Evolutionary conservation across 306 rosid species (phyloP).

Genomic region (Psophocarpus tetragonolobus): DNA sequence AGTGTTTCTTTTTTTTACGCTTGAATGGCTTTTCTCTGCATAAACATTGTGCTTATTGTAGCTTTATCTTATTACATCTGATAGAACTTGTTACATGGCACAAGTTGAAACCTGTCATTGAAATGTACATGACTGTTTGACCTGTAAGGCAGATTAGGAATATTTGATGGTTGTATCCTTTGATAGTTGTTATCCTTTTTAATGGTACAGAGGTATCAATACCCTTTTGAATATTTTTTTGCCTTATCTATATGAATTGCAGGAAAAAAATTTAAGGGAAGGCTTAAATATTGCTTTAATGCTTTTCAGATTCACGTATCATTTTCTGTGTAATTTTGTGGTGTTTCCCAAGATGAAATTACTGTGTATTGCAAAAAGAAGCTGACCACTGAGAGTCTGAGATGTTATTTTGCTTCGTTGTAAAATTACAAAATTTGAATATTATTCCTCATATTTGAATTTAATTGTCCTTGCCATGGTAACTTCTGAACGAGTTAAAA

Average conservation of each 20-base stretch:
- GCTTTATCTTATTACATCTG: neutral
- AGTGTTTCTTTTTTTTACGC: neutral
- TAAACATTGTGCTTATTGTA: neutral
- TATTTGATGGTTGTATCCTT: too few relatives aligned
- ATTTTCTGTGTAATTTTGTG: neutral
- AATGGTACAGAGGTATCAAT: neutral
- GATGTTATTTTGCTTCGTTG: too few relatives aligned
- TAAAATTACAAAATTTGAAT: neutral
- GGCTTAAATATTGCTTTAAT: neutral
- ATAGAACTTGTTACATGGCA: neutral
- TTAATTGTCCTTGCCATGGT: neutral
- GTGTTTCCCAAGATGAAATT: neutral
- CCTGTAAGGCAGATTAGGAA: neutral
- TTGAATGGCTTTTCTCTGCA: neutral
- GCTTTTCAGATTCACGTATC: neutral
- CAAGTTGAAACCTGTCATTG: neutral
- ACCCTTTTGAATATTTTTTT: neutral
- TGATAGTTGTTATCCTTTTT: neutral
- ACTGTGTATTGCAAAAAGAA: neutral
- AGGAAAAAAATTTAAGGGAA: neutral
- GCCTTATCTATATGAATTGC: neutral
- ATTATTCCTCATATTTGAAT: neutral
- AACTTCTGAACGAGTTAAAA: neutral
- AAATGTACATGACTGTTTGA: neutral
- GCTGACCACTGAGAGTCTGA: neutral